Conservation (phyloP, 2,329 filamentous ascomycete species). For the Grosmannia penicillata region DNA sequence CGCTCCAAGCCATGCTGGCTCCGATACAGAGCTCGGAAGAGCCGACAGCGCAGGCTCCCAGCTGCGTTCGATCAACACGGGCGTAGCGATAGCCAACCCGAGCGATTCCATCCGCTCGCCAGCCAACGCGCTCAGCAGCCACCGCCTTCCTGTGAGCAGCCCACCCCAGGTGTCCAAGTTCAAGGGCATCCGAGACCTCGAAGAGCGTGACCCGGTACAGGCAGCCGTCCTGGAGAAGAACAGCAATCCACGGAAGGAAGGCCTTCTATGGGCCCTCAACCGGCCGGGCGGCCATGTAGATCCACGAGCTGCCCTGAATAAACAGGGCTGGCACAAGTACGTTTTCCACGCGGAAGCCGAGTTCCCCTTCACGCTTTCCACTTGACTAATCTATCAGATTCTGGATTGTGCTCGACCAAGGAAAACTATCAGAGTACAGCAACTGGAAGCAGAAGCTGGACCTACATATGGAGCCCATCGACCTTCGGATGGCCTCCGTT, state of each 20-base stretch:
- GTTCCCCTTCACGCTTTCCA: not conserved
- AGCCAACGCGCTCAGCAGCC: slow-evolving; percentile 35
- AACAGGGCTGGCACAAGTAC: slow-evolving; percentile 97
- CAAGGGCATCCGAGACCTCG: slow-evolving; percentile 82
- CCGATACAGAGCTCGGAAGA: slow-evolving; percentile 56
- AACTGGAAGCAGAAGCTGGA: slow-evolving; percentile 98
- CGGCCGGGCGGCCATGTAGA: slow-evolving; percentile 89
- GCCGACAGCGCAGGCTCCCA: slow-evolving; percentile 63
- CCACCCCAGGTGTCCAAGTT: slow-evolving; percentile 49
- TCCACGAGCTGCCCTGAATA: slow-evolving; percentile 74
- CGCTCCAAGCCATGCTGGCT: slow-evolving; percentile 26
- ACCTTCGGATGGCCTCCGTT: slow-evolving; percentile 91
- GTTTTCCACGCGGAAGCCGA: too few species aligned
- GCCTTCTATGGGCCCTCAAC: slow-evolving; percentile 85
- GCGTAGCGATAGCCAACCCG: slow-evolving; percentile 17
- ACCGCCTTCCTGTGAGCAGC: slow-evolving; percentile 28
- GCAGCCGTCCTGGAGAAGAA: slow-evolving; percentile 37
- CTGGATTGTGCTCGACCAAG: slow-evolving; percentile 96
- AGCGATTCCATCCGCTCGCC: slow-evolving; percentile 41
- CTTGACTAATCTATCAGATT: slow-evolving; percentile 41
- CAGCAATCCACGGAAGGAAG: slow-evolving; percentile 73
- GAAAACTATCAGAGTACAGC: slow-evolving; percentile 92
- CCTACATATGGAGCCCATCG: slow-evolving; percentile 94
- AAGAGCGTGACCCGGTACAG: slow-evolving; percentile 58
- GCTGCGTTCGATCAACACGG: slow-evolving; percentile 23